Evolutionary conservation across 2,329 filamentous ascomycete genomes (phyloP), one percentile per base, ranked within the genome.

Genomic region (Calonectria hawksworthii): DNA sequence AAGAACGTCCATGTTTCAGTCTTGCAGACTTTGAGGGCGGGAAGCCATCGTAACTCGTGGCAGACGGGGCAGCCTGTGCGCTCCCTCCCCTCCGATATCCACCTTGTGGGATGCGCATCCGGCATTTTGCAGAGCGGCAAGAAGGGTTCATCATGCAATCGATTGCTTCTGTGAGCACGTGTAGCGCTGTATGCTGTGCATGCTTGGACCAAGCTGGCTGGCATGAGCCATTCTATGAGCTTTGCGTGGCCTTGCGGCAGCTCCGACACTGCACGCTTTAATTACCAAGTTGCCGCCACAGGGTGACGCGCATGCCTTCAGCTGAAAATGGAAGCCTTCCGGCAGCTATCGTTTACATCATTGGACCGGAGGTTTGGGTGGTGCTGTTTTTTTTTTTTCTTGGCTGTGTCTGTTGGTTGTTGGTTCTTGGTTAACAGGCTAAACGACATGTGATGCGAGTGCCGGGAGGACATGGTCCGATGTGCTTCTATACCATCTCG

Each of bases 1-100:
- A 52, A 36, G 21, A 66, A 61, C 51, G 66, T 66, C 32, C 68
- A 34, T 36, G 74, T 74, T 76, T 74, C 72, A 72, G 72, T 71
- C 52, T 36, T 13, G 30, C 21, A 1, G 65, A 50, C 26, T 68
- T 38, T n/a, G 38, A 41, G 56, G 56, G n/a, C 38, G 56, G 34
- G 56, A 41, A 38, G 23, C 36, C 14, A 36, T 30, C 38, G 21
- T 32, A 3, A 51, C 28, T 65, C 36, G 56, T 54, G 65, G 65
- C 66, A 23, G 50, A 41, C n/a, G 56, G 56, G 51, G 26, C 44
- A 47, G 18, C 41, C 41, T 44, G 41, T 10, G 41, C 41, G 41
- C 7, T 7, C 21, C 21, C 4, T 10, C 7, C 38, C 11, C 34
- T 14, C 36, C 56, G 34, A 23, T 34, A 61, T 41, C 56, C 34